A percentile compares a stretch with the other conserved stretches of the same genome.
These are phyloP conservation scores for Apiotrichum brassicae DNA, from an alignment of 1,284 basidiomycete species.

Conservation along the genomic window DNA sequence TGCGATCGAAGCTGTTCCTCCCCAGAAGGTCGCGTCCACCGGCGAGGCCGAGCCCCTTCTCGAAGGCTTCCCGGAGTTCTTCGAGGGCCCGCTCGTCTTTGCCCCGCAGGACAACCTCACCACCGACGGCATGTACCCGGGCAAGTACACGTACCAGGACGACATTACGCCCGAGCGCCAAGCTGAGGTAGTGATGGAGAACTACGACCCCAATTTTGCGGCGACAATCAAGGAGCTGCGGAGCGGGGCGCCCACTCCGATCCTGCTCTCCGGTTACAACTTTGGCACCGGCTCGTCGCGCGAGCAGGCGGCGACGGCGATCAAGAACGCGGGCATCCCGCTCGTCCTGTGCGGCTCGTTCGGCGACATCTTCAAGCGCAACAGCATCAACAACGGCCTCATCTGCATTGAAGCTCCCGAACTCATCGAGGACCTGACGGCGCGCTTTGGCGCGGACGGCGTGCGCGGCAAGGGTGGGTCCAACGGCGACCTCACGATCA, in stretches of 20 bases:
- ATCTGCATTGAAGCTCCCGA: conserved; percentile 90
- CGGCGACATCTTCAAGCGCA: conserved; percentile 98
- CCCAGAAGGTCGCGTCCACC: conserved; percentile 30
- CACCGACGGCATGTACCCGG: conserved; percentile 97
- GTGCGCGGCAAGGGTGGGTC: conserved; percentile 67
- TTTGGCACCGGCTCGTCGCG: conserved; percentile 98
- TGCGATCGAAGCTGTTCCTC: conserved; percentile 40
- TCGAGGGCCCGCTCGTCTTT: conserved; percentile 81
- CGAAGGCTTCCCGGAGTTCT: conserved; percentile 72
- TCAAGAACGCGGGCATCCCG: conserved; percentile 88
- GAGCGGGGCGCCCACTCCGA: conserved; percentile 45
- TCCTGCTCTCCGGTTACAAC: conserved; percentile 93
- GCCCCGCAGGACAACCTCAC: conserved; percentile 96
- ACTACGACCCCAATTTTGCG: conserved; percentile 90
- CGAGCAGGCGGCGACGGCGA: conserved; percentile 95
- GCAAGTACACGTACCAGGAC: conserved; percentile 99
- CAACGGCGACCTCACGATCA: conserved; percentile 72
- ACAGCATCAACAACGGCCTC: conserved; percentile 97
- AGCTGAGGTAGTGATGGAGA: conserved; percentile 93
- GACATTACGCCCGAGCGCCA: conserved; percentile 93
- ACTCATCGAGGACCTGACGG: conserved; percentile 78
- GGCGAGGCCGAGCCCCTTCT: conserved; percentile 64
- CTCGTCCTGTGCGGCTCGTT: conserved; percentile 94
- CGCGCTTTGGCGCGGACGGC: conserved; percentile 63
- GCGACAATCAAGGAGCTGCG: conserved; percentile 60